Percentiles rank a stretch among this genome's conserved stretches.
Conservation (phyloP, 2,329 filamentous ascomycete genomes). For the Neonectria magnoliae region DNA sequence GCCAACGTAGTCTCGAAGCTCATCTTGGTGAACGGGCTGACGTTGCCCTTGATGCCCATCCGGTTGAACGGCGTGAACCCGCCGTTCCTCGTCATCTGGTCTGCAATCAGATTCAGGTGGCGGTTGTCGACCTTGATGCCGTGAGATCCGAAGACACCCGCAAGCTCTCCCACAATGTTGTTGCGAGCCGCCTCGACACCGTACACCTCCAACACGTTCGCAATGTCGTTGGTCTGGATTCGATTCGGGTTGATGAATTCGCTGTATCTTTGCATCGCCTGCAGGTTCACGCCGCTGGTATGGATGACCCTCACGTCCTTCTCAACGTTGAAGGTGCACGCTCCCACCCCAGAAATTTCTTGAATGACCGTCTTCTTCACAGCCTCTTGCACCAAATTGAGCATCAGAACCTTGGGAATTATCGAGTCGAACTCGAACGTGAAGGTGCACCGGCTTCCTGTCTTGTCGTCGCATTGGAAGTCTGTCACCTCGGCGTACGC, state of each 20-base stretch:
- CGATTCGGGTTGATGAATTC: constrained; percentile 87
- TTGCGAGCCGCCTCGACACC: constrained; percentile 92
- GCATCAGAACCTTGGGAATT: constrained; percentile 91
- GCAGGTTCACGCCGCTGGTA: constrained; percentile 86
- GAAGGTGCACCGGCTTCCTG: constrained; percentile 80
- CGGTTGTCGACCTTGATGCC: constrained; percentile 91
- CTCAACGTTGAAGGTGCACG: constrained; percentile 73
- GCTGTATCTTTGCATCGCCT: constrained; percentile 88
- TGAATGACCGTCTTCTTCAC: constrained; percentile 85
- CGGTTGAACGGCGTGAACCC: constrained; percentile 92
- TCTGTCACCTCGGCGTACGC: constrained; percentile 73
- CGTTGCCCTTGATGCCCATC: constrained; percentile 84
- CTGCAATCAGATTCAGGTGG: constrained; percentile 94
- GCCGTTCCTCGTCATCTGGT: constrained; percentile 96
- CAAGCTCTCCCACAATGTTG: constrained; percentile 87
- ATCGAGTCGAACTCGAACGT: constrained; percentile 83
- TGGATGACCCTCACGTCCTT: constrained; percentile 70
- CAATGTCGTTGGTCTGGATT: constrained; percentile 92
- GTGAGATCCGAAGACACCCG: constrained; percentile 87
- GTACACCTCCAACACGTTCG: constrained; percentile 83
- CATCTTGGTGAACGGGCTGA: constrained; percentile 97
- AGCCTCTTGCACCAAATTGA: constrained; percentile 86
- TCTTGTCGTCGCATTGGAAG: constrained; percentile 82
- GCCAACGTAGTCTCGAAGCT: constrained; percentile 97
- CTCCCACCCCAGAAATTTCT: constrained; percentile 80